Conservation (phyloP, 306 rosid species). For the Fragaria vesca region DNA sequence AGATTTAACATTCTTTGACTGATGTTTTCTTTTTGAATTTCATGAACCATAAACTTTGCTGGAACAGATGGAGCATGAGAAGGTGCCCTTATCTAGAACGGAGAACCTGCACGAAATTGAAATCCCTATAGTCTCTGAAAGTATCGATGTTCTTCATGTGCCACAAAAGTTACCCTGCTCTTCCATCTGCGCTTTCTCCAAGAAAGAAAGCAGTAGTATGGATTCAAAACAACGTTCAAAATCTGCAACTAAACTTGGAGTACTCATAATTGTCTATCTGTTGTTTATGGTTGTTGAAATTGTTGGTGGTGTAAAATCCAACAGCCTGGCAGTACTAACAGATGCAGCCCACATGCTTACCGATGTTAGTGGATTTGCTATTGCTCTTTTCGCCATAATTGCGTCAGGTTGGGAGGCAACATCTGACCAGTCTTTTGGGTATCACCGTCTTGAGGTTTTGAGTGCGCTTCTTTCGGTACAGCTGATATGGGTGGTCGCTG, state of each 20-base stretch:
- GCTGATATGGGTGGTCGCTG: constrained; percentile 86
- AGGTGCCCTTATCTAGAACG: constrained; percentile 36
- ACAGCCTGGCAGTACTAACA: constrained; percentile 76
- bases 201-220: constrained; percentile 34
- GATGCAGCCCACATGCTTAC: constrained; percentile 94
- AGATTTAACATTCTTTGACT: not conserved
- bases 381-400: constrained; percentile 80
- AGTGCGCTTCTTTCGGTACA: constrained; percentile 88
- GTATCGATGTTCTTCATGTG: constrained; percentile 26
- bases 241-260: constrained; percentile 61
- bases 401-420: constrained; percentile 92
- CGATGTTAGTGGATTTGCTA: constrained; percentile 70
- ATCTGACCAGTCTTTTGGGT: constrained; percentile 70
- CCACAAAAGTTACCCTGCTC: constrained; percentile 29
- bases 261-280: constrained; percentile 55
- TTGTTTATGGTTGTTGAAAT: constrained; percentile 68
- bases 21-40: constrained; percentile 11
- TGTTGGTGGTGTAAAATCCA: constrained; percentile 80
- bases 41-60: constrained; percentile 14
- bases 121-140: constrained; percentile 34
- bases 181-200: constrained; percentile 59
- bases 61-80: constrained; percentile 51
- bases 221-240: constrained; percentile 56
- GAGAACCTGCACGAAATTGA: constrained; percentile 44
- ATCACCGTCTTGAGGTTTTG: constrained; percentile 79